A percentile compares a stretch with the other conserved stretches of the same genome.
Evolutionary conservation across 179 eudicot species (phyloP).

Genomic region (Silene coronaria): DNA sequence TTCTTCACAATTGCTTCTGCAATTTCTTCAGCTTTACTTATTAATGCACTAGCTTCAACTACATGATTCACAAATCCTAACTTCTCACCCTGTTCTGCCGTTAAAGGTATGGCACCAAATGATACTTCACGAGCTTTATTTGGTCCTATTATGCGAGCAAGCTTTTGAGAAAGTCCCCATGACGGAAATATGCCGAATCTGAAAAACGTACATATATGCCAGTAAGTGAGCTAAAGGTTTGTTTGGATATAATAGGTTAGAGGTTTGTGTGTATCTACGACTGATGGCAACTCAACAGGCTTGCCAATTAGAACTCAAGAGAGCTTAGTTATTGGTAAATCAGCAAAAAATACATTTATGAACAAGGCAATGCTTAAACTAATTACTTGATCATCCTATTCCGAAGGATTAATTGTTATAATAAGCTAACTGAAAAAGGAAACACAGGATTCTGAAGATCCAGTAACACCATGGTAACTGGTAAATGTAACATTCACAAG

Average conservation of each 20-base stretch:
- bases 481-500: too few relatives aligned
- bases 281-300: not conserved
- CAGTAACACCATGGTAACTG: too few relatives aligned
- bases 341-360: not conserved
- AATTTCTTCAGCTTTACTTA: conserved; percentile 68
- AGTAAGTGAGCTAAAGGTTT: not conserved
- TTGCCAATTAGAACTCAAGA: not conserved
- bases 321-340: not conserved
- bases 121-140: conserved; percentile 90
- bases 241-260: not conserved
- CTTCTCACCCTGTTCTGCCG: conserved; percentile 74
- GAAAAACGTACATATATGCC: conserved; percentile 16
- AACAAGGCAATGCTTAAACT: too few relatives aligned
- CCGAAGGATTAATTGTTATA: not conserved
- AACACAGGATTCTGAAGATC: too few relatives aligned
- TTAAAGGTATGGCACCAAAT: conserved; percentile 60
- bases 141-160: conserved; percentile 81
- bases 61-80: conserved; percentile 88
- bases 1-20: conserved; percentile 77
- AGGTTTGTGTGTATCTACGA: not conserved
- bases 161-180: conserved; percentile 99
- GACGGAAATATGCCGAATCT: conserved; percentile 99
- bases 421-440: too few relatives aligned
- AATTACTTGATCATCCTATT: not conserved
- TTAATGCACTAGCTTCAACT: conserved; percentile 64